Percentiles rank a stretch among this genome's conserved stretches.
Evolutionary conservation across 2,329 filamentous ascomycete species (phyloP).

Genomic region (Thelonectria discophora): DNA sequence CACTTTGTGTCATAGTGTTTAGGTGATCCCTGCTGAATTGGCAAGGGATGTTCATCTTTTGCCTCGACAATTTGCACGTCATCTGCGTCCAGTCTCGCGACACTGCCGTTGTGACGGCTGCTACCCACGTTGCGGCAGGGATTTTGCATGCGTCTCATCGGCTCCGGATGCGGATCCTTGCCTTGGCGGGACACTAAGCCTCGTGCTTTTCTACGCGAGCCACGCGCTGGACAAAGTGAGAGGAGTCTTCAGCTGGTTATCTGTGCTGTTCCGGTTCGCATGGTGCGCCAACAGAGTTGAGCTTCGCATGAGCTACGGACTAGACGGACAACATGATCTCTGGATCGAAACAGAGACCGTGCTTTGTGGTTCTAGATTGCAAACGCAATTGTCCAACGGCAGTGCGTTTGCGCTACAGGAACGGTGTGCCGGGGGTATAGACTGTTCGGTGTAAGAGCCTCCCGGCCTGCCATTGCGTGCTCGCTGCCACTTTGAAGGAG

Average conservation of each 20-base stretch:
- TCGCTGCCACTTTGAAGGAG: conserved; percentile 6
- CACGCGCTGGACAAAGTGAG: not conserved
- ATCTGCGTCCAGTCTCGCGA: conserved; percentile 27
- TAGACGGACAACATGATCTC: not conserved
- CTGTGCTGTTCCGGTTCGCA: too few relatives aligned
- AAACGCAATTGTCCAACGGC: conserved; percentile 12
- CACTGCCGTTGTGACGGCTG: conserved; percentile 10
- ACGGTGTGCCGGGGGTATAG: conserved; percentile 6
- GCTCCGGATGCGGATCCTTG: conserved; percentile 4
- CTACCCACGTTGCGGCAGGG: conserved; percentile 16
- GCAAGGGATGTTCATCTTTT: too few relatives aligned
- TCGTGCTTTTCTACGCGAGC: conserved; percentile 1
- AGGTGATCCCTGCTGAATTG: too few relatives aligned
- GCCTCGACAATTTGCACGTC: conserved; percentile 38
- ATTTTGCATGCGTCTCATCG: not conserved
- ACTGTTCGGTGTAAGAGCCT: conserved; percentile 14
- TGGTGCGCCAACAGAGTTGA: conserved; percentile 1
- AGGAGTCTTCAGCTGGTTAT: not conserved
- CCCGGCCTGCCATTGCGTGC: conserved; percentile 20
- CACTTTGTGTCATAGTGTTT: too few relatives aligned
- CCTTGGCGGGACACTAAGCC: conserved; percentile 5
- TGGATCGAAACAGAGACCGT: not conserved
- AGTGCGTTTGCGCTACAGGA: conserved; percentile 18
- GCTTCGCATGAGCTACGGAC: conserved; percentile 13
- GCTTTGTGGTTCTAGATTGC: conserved; percentile 14